Evolutionary conservation across 345 rosid species (phyloP).

Genomic region (Cardamine occulta): DNA sequence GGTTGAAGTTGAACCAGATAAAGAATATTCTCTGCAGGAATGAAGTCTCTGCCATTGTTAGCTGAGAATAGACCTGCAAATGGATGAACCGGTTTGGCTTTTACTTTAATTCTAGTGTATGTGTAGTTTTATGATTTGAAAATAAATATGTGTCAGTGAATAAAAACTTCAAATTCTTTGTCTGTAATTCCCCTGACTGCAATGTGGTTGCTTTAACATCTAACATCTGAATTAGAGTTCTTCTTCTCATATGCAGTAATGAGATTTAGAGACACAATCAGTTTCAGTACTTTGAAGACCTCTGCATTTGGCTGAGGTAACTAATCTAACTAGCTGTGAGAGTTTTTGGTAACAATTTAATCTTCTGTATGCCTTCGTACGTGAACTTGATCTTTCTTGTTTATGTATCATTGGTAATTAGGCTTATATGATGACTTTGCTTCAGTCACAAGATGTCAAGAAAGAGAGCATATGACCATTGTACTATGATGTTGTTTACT

Average conservation of each 20-base stretch:
- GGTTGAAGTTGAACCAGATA: not conserved
- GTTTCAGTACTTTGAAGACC: constrained; percentile 53
- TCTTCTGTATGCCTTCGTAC: not conserved
- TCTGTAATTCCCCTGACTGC: not conserved
- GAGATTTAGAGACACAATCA: constrained; percentile 53
- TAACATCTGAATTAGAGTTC: constrained; percentile 42
- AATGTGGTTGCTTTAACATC: constrained; percentile 26
- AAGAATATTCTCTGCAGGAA: constrained; percentile 40
- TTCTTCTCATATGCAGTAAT: constrained; percentile 67
- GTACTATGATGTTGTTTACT: not conserved
- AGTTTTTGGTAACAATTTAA: not conserved
- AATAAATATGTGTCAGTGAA: constrained; percentile 25
- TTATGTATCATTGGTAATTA: constrained; percentile 10
- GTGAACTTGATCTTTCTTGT: constrained; percentile 23
- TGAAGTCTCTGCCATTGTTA: constrained; percentile 47
- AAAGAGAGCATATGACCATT: constrained; percentile 9
- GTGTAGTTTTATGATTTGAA: constrained; percentile 8
- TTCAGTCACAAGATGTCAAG: constrained; percentile 29
- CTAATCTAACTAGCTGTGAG: constrained; percentile 65
- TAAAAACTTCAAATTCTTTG: constrained; percentile 30
- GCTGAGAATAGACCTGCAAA: constrained; percentile 50
- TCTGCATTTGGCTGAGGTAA: constrained; percentile 80
- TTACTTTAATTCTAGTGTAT: constrained; percentile 3
- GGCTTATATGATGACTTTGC: constrained; percentile 32
- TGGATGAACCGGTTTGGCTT: constrained; percentile 31